Evolutionary conservation across 2,329 filamentous ascomycete species (phyloP), one percentile per base, ranked within the genome.

Genomic region (Plectosphaerella cucumerina): DNA sequence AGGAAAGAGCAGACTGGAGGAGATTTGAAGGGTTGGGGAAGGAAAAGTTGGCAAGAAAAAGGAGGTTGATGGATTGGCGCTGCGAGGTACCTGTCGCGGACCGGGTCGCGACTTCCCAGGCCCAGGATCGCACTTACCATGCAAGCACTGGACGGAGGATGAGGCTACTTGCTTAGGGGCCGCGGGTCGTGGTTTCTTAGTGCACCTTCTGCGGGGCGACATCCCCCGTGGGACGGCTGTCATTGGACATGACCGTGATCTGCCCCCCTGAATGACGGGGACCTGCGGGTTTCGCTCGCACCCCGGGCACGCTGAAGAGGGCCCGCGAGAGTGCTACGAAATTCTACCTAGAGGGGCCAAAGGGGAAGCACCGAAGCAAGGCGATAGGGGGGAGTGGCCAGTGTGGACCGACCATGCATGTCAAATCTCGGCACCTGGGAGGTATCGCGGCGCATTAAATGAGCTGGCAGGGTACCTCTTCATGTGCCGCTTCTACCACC

Each of bases 41-140:
- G 34, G 21, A 37, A 48, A 53, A 47, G 48, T 53, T 50, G 35
- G 51, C 42, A 44, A 46, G 33, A 54, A 53, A 42, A 47, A 21
- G 48, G 35, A 34, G 43, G 44, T 37, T 50, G 26, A 31, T 31
- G 26, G 26, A 31, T 31, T 31, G 26, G 26, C 26, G 26, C 26
- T 31, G 26, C 26, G 26, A 31, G 26, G 26, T 31, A 31, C 26
- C 26, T 31, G 26, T 31, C 26, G 26, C 26, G 26, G 26, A 31
- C 26, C 26, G 26, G 26, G 26, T 31, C 26, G 26, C 26, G 26
- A 31, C 26, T 31, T 31, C 26, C 26, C 26, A 31, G 26, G 26
- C 26, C 26, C 26, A 31, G 26, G 26, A 31, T 31, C 26, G 26
- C 26, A 31, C 26, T 31, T 31, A 31, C 26, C 26, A 31, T 31